A percentile compares a stretch with the other conserved stretches of the same genome.
Evolutionary conservation across 1,284 basidiomycete genomes (phyloP).

Genomic region (Coniophora puteana): DNA sequence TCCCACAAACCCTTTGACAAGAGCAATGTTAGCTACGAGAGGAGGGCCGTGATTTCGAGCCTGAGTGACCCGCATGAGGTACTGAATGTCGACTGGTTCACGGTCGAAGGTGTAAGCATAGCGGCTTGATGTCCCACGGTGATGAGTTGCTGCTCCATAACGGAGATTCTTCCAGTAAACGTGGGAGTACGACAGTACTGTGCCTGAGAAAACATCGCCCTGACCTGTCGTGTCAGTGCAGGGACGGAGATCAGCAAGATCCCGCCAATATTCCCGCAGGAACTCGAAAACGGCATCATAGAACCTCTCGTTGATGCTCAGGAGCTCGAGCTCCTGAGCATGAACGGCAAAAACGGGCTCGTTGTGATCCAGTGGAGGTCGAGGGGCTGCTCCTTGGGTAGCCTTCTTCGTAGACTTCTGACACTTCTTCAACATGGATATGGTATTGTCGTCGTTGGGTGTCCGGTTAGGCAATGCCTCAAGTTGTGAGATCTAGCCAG

Average conservation of each 20-base stretch:
- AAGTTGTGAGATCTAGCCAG: not conserved
- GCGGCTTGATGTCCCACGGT: too few species aligned
- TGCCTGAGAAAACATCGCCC: not conserved
- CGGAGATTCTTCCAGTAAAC: not conserved
- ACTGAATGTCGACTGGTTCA: not conserved
- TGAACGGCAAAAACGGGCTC: not conserved
- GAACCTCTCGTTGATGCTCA: not conserved
- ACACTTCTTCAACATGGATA: not conserved
- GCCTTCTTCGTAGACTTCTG: not conserved
- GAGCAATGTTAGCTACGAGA: not conserved
- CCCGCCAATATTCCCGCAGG: not conserved
- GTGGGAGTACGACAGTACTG: not conserved
- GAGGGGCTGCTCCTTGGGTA: not conserved
- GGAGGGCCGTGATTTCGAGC: not conserved
- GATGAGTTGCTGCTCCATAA: not conserved
- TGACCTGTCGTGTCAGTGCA: not conserved
- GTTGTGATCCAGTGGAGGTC: not conserved
- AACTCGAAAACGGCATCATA: not conserved
- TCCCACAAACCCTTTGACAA: not conserved
- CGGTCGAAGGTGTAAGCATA: too few species aligned
- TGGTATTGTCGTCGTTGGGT: not conserved
- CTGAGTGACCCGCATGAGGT: not conserved
- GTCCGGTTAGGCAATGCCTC: not conserved
- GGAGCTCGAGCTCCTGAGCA: not conserved
- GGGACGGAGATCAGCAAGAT: not conserved